phyloP scores from a whole-genome alignment of 768 basidiomycete genomes.

The Podaxis sp. region DNA sequence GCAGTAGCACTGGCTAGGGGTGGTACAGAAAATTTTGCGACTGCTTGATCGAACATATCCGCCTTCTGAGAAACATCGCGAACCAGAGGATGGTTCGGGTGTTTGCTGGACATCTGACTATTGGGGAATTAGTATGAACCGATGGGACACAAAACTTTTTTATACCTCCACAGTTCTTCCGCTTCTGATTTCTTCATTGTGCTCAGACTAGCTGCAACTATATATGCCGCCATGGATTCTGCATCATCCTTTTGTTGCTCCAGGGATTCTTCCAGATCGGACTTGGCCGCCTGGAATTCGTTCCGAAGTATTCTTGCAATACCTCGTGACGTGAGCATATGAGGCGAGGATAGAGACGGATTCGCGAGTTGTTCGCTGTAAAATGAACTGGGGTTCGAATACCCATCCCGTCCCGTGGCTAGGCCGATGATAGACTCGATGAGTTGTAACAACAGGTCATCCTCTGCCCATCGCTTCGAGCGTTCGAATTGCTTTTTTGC shows the following conservation, averaged over 20 bases:
- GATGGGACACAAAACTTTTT: slow-evolving; percentile 20
- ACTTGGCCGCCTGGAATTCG: slow-evolving; percentile 71
- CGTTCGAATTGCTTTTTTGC: slow-evolving; percentile 83
- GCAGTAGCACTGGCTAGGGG: slow-evolving; percentile 19
- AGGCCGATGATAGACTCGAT: slow-evolving; percentile 83
- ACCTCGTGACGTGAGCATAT: slow-evolving; percentile 74
- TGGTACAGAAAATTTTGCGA: slow-evolving; percentile 59
- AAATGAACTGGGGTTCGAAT: slow-evolving; percentile 53
- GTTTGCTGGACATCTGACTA: slow-evolving; percentile 40
- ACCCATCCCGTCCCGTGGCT: slow-evolving; percentile 68
- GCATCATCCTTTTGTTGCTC: slow-evolving; percentile 52
- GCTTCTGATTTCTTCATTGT: slow-evolving; percentile 54
- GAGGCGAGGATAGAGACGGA: slow-evolving; percentile 69
- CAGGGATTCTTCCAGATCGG: slow-evolving; percentile 74
- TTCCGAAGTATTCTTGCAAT: slow-evolving; percentile 75
- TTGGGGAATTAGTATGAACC: slow-evolving; percentile 12
- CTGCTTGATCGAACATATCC: slow-evolving; percentile 56
- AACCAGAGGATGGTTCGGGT: slow-evolving; percentile 69
- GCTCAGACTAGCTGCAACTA: slow-evolving; percentile 60
- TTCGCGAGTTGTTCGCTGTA: slow-evolving; percentile 83
- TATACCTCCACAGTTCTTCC: slow-evolving; percentile 65
- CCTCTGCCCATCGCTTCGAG: slow-evolving; percentile 83
- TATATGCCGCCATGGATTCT: slow-evolving; percentile 66
- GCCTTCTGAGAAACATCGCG: slow-evolving; percentile 57
- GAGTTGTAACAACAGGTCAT: slow-evolving; percentile 83